Evolutionary conservation across 176 grass and related monocot species (phyloP), one percentile per base, ranked within the genome.

Genomic region (Saccharum officinarum): DNA sequence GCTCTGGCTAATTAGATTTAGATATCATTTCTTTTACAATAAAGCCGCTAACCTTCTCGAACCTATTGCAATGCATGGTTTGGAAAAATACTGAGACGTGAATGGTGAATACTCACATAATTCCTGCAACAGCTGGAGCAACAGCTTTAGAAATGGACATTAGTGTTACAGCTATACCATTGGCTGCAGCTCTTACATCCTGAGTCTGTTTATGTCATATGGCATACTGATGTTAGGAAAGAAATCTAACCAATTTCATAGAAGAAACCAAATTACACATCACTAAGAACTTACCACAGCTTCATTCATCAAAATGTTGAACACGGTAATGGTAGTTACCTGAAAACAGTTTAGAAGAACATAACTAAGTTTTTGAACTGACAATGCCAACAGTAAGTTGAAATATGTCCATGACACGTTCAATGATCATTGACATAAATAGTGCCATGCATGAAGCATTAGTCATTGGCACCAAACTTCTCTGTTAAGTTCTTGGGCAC

Each of bases 61-160:
- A 18, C 17, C 23, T 39, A 45, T 59, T 67, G 2, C 54, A 59
- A 71, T 78, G 64, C 13, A 67, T 44, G 76, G 23, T 23, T 68
- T 6, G 14, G 18, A 60, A 75, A 75, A 68, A 68, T 61, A 18
- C n/a, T 81, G 23, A 23, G 50, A 34, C 7, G 40, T 64, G 71
- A 66, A 88, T 80, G 68, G 25, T 36, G 52, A 72, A 92, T 79
- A 83, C 92, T 87, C 82, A 94, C 89, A 94, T 75, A 83, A 47
- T 38, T 80, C 92, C 92, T 73, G 84, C 87, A 52, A 64, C 42
- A 76, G 89, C 87, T 80, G 87, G 92, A 54, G 89, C 89, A 6
- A 92, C 63, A 73, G 89, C 80, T 90, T 89, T 94, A 61, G 74
- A 89, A 36, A 94, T 81, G 80, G 92, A 94, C 85, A 92, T 85